Percentiles rank a stretch among this genome's conserved stretches.
Conservation (phyloP, 148 eudicot genomes). For the Rhododendron ovatum region DNA sequence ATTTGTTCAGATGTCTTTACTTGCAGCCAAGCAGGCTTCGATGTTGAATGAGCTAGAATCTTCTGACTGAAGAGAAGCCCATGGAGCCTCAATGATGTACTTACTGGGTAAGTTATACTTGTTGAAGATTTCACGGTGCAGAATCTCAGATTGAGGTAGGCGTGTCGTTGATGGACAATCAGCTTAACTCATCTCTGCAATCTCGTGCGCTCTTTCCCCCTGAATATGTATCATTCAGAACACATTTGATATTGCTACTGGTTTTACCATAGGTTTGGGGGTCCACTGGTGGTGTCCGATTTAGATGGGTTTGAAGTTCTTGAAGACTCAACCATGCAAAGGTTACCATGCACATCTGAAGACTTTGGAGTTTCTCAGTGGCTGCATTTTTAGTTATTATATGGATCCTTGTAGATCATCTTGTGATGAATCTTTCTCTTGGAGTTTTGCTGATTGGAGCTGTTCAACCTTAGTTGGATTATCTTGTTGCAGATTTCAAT, state of each 20-base stretch:
- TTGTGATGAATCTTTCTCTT: constrained; percentile 40
- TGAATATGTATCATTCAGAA: constrained; percentile 23
- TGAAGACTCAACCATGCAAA: constrained; percentile 40
- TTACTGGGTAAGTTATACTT: not conserved
- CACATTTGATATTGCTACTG: constrained; percentile 48
- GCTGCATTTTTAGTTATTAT: constrained; percentile 35
- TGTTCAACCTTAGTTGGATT: constrained; percentile 56
- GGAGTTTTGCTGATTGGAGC: constrained; percentile 67
- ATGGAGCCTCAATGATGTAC: constrained; percentile 21
- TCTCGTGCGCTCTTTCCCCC: constrained; percentile 10
- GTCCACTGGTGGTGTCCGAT: constrained; percentile 35
- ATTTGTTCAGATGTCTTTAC: not conserved
- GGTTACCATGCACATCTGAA: constrained; percentile 42
- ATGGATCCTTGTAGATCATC: constrained; percentile 34
- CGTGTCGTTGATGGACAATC: constrained; percentile 36
- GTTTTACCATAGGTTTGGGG: constrained; percentile 50
- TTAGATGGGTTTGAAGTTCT: constrained; percentile 44
- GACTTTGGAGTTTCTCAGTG: constrained; percentile 51
- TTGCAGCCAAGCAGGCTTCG: constrained; percentile 6
- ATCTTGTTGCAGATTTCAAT: constrained; percentile 58
- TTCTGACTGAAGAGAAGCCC: constrained; percentile 13
- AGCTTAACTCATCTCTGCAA: constrained; percentile 23
- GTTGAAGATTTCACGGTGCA: constrained; percentile 10
- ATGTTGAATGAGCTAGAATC: constrained; percentile 11
- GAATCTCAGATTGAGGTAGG: constrained; percentile 48